Conservation (phyloP, 805 yeast genomes). For the Kregervanrija fluxuum region DNA sequence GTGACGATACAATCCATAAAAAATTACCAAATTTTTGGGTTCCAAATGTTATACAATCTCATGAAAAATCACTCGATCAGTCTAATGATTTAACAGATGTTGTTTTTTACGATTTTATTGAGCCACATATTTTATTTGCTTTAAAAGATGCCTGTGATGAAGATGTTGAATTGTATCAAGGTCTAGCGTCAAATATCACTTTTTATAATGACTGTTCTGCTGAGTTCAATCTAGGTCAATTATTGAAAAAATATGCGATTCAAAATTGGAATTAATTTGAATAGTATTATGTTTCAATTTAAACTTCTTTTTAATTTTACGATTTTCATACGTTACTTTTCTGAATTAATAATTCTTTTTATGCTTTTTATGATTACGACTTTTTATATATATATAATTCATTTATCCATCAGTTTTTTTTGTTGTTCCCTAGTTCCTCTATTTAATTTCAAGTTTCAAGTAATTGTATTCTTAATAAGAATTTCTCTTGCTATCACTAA, state of each 20-base stretch:
- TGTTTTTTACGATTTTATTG: slow-evolving; percentile 73
- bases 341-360: background rate
- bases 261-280: slow-evolving; percentile 23
- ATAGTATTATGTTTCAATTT: background rate
- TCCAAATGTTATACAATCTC: slow-evolving; percentile 73
- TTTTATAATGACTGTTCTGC: slow-evolving; percentile 27
- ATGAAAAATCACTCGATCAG: slow-evolving; percentile 24
- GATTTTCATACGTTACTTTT: no score
- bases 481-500: no score
- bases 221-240: slow-evolving; percentile 36
- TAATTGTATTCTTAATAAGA: no score
- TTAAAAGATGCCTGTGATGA: slow-evolving; percentile 16
- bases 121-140: slow-evolving; percentile 24
- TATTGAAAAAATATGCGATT: slow-evolving; percentile 35
- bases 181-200: slow-evolving; percentile 7
- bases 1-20: slow-evolving; percentile 75
- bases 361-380: background rate
- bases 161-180: slow-evolving; percentile 9
- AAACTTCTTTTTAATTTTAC: background rate
- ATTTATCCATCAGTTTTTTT: no score
- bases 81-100: slow-evolving; percentile 44
- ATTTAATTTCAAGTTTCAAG: no score
- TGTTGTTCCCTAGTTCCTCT: no score
- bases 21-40: slow-evolving; percentile 51
- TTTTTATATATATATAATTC: no score